Percentiles rank a stretch among this genome's conserved stretches.
These are phyloP conservation scores for Colletotrichum graminicola DNA, from an alignment of 2,329 filamentous ascomycete species.

Conservation along the genomic window DNA sequence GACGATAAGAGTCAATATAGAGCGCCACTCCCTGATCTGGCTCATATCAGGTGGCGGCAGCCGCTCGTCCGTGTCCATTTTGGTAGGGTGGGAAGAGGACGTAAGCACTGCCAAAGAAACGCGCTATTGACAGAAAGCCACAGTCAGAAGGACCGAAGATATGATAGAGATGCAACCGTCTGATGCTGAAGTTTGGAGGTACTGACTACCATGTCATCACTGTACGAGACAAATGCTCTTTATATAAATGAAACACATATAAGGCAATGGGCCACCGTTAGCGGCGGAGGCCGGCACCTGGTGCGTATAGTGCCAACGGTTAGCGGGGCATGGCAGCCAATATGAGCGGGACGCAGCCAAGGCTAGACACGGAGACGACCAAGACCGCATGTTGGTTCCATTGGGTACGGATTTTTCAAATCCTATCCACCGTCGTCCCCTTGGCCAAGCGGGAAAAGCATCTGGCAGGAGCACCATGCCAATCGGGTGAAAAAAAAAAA, in stretches of 20 bases:
- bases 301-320: no score
- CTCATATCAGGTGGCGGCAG: background rate
- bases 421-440: background rate
- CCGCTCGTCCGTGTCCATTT: background rate
- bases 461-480: no score
- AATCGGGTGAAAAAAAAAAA: no score
- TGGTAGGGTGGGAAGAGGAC: background rate
- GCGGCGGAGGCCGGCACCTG: no score
- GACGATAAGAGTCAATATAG: conserved; percentile 76
- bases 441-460: background rate
- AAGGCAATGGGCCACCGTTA: no score
- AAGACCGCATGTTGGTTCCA: background rate
- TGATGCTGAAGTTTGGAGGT: background rate
- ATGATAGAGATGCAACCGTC: background rate
- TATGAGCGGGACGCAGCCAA: no score
- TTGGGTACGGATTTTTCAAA: background rate
- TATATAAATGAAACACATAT: background rate
- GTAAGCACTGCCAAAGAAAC: no score
- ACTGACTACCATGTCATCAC: background rate
- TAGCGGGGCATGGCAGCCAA: background rate
- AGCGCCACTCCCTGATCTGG: conserved; percentile 74
- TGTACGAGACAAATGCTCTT: background rate
- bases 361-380: background rate
- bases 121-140: background rate
- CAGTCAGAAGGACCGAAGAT: background rate